Base-by-base conservation (phyloP, 2,329 filamentous ascomycete species). In the Biscogniauxia sp. region DNA sequence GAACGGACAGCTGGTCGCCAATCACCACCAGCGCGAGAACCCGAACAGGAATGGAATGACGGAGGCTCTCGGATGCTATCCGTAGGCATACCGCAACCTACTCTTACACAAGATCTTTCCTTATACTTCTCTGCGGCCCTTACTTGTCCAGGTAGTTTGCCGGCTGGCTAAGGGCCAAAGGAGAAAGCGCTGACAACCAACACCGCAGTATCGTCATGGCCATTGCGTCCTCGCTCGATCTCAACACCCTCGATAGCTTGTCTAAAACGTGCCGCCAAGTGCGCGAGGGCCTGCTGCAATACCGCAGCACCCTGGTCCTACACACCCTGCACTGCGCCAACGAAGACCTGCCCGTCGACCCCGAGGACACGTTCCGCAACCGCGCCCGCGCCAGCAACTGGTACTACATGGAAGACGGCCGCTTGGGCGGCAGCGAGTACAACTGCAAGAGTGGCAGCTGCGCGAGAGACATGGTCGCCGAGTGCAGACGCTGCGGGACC, bases 211-310 rank as follows among this genome's bases (percentile, higher is more conserved):
- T 97, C 72, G 87, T 91, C 68, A 85, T 87, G 65, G 85, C 89
- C 69, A 84, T 97, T 66, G 90, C 91, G 54, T 84, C 86, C 32
- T 84, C 85, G 68, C 86, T 97, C 73, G 94, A 98, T 74, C 84
- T 97, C 55, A 97, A 94, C 75, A 89, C 91, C 15, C 85, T 97
- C 69, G 89, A 96, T 75, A 88, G 89, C 65, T 85, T 98, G 20
- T 91, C 93, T 56, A 86, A 85, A 58, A 93, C 92, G 58, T 96
- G 92, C 74, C 90, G 89, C 56, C 88, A 91, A 71, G 86, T 96
- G 64, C 91, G 91, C 67, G 82, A 83, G 59, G 91, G 88, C 66
- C 83, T 98, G 23, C 79, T 96, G 51, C 91, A 93, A 69, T 93
- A 91, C 75, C 89, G 92, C 70, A 82, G 80, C 55, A 86, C 90